These are phyloP conservation scores for Neofusicoccum cordaticola DNA, from an alignment of 2,329 filamentous ascomycete genomes.

Conservation along the genomic window DNA sequence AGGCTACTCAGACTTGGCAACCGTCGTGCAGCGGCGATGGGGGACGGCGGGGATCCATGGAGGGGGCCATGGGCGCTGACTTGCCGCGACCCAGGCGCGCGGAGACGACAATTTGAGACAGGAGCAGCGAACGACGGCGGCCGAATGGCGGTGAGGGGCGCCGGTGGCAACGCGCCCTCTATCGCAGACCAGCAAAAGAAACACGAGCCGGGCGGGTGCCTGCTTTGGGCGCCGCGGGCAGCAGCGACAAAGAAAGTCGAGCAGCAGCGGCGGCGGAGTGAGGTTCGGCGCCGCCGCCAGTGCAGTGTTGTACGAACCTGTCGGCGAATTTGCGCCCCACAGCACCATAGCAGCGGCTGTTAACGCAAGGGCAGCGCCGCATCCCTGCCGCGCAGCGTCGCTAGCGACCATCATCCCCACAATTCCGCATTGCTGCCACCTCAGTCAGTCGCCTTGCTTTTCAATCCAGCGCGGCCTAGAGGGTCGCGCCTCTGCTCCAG, in stretches of 20 bases:
- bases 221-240: not conserved
- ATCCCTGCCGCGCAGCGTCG: not conserved
- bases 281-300: not conserved
- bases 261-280: not conserved
- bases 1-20: not conserved
- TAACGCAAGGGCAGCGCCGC: not conserved
- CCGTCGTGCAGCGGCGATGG: not conserved
- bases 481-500: not conserved
- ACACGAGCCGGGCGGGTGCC: not conserved
- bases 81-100: not conserved
- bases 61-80: not conserved
- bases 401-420: conserved; percentile 8
- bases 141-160: not conserved
- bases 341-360: not conserved
- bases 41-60: not conserved
- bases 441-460: not conserved
- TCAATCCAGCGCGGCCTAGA: conserved; percentile 2
- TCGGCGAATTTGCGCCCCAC: conserved; percentile 9
- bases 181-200: conserved; percentile 4
- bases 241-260: not conserved
- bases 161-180: not conserved
- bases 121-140: not conserved
- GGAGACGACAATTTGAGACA: conserved; percentile 8
- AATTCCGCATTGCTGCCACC: not conserved
- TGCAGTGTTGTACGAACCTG: not conserved